Percentiles rank a stretch among this genome's conserved stretches.
phyloP scores from a whole-genome alignment of 192 early-diverging fungal genomes.

The Coemansia sp. region DNA sequence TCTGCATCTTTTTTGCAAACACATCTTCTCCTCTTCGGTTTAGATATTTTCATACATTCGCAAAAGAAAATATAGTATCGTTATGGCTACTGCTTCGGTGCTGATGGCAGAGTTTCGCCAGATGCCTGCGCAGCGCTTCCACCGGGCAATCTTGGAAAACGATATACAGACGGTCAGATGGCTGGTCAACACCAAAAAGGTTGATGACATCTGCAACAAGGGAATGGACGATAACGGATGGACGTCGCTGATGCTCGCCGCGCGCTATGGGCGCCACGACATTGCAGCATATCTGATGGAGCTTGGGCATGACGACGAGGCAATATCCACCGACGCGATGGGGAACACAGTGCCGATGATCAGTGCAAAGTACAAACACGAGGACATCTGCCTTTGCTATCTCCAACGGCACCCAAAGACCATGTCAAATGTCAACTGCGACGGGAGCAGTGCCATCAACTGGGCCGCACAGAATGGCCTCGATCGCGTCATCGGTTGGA shows the following conservation, averaged over 20 bases:
- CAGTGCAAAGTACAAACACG: slow-evolving; percentile 47
- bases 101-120: slow-evolving; percentile 46
- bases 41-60: too few species aligned
- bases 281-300: slow-evolving; percentile 42
- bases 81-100: slow-evolving; percentile 14
- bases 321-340: slow-evolving; percentile 33
- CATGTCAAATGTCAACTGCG: slow-evolving; percentile 48
- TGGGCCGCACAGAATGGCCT: slow-evolving; percentile 50
- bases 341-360: slow-evolving; percentile 54
- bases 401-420: slow-evolving; percentile 44
- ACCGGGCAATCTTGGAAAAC: slow-evolving; percentile 44
- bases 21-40: too few species aligned
- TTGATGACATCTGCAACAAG: slow-evolving; percentile 43
- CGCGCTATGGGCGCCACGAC: slow-evolving; percentile 37
- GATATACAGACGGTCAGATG: slow-evolving; percentile 43
- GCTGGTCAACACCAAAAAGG: slow-evolving; percentile 36
- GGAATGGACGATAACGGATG: slow-evolving; percentile 41
- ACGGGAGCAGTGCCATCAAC: slow-evolving; percentile 50
- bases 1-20: too few species aligned
- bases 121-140: slow-evolving; percentile 37
- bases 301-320: slow-evolving; percentile 44
- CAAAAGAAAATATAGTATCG: too few species aligned
- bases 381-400: slow-evolving; percentile 41
- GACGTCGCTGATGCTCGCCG: slow-evolving; percentile 54
- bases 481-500: slow-evolving; percentile 41